These are phyloP conservation scores for Malassezia nana DNA, from an alignment of 1,284 basidiomycete species.

Conservation along the genomic window DNA sequence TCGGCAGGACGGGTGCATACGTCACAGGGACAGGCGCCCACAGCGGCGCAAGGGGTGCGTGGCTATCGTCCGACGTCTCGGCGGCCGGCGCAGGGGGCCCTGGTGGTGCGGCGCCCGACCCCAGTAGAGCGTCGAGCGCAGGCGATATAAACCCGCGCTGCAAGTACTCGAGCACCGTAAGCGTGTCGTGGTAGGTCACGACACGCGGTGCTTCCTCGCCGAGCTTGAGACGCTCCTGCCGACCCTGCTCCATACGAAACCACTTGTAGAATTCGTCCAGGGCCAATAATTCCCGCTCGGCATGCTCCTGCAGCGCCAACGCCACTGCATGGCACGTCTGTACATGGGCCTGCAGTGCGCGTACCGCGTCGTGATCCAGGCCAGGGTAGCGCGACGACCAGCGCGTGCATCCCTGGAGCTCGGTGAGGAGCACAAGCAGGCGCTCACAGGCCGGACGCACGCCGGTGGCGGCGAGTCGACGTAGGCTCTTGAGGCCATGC, in stretches of 20 bases:
- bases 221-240: conserved; percentile 13
- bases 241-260: conserved; percentile 21
- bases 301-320: conserved; percentile 7
- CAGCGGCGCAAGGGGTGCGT: background rate
- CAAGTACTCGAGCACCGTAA: conserved; percentile 16
- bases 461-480: conserved; percentile 9
- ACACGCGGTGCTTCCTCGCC: background rate
- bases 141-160: conserved; percentile 16
- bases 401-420: conserved; percentile 7
- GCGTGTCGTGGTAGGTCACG: conserved; percentile 13
- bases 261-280: conserved; percentile 20
- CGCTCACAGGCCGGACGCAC: conserved; percentile 16
- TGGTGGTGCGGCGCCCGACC: background rate
- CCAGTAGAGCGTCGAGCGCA: conserved; percentile 13
- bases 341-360: background rate
- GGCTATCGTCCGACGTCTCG: conserved; percentile 9
- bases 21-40: background rate
- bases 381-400: background rate
- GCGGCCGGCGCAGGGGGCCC: background rate
- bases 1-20: background rate
- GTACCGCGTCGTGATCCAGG: background rate
- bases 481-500: conserved; percentile 11
- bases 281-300: conserved; percentile 14
- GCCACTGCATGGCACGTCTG: conserved; percentile 11
- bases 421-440: conserved; percentile 7